Evolutionary conservation across 257 asterid species (phyloP), one percentile per base, ranked within the genome.

Genomic region (Eucommia ulmoides): DNA sequence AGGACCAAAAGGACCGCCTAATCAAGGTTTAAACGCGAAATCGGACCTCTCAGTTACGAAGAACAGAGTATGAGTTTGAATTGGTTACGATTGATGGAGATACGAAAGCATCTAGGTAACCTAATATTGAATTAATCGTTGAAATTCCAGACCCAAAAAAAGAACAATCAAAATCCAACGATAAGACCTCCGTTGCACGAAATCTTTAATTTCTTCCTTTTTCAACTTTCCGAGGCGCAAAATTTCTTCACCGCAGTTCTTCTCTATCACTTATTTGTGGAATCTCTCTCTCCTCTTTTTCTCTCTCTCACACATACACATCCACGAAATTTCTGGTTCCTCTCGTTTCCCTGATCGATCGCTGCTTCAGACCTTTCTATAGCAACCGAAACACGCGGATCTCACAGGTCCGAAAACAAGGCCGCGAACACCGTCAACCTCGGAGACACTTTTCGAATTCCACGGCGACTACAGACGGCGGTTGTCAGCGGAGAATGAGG

Each of bases 401-500:
- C 44, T 0, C 12, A 12, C 3, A 11, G 44, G 44, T 3, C 44
- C 44, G 11, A 35, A 9, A 35, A 35, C 3, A 15, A 35, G n/a
- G 44, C 14, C 44, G 15, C n/a, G 44, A 3, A 35, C 11, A 4
- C 0, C 11, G 44, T 35, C 11, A 35, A 15, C 15, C 2, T 9
- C 3, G 9, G 3, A 14, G 12, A 29, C 12, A 35, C 15, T 3
- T 35, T n/a, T n/a, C n/a, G n/a, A 35, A 35, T 29, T 7, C 14
- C 19, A 21, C 19, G 61, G 61, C 53, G 61, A 35, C 44, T 49
- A 48, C 42, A 48, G 55, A 18, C 55, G 65, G 65, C 41, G 67
- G 56, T 12, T 12, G 38, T 35, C 48, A 63, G 73, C 48, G 63
- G 69, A 48, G 69, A 46, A 53, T 65, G 33, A 16, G 60, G 42